Evolutionary conservation across 2,329 filamentous ascomycete genomes (phyloP).

Genomic region (Colletotrichum sp.): DNA sequence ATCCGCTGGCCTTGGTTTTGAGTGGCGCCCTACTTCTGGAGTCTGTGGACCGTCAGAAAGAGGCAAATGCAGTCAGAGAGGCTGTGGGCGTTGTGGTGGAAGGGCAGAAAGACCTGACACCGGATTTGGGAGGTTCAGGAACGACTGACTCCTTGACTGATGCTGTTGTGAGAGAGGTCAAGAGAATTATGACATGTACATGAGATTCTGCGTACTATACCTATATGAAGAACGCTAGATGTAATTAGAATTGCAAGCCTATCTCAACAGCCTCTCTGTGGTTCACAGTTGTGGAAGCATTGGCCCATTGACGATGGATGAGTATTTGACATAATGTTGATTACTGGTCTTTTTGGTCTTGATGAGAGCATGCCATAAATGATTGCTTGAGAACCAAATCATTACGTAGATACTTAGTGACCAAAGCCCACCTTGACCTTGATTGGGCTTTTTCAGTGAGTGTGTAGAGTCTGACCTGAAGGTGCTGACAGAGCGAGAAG

Average conservation of each 20-base stretch:
- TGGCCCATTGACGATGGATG: no score
- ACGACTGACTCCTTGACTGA: neutral
- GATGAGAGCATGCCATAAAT: no score
- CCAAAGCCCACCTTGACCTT: no score
- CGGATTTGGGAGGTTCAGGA: neutral
- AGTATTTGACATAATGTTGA: no score
- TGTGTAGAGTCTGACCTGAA: no score
- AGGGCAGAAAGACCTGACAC: neutral
- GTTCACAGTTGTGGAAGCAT: no score
- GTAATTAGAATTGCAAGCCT: no score
- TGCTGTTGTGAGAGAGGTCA: neutral
- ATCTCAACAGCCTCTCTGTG: no score
- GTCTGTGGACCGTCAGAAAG: conserved; percentile 67
- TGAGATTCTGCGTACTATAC: neutral
- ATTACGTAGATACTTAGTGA: no score
- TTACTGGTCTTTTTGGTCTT: fast-evolving
- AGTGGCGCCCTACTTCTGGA: conserved; percentile 94
- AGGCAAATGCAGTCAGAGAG: neutral
- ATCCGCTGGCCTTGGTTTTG: conserved; percentile 94
- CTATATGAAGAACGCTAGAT: neutral
- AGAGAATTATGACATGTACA: neutral
- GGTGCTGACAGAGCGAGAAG: neutral
- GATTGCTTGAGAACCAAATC: no score
- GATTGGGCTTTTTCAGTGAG: no score
- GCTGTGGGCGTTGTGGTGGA: neutral